phyloP scores from a whole-genome alignment of 2,329 filamentous ascomycete genomes.

The Clarireedia sp. region DNA sequence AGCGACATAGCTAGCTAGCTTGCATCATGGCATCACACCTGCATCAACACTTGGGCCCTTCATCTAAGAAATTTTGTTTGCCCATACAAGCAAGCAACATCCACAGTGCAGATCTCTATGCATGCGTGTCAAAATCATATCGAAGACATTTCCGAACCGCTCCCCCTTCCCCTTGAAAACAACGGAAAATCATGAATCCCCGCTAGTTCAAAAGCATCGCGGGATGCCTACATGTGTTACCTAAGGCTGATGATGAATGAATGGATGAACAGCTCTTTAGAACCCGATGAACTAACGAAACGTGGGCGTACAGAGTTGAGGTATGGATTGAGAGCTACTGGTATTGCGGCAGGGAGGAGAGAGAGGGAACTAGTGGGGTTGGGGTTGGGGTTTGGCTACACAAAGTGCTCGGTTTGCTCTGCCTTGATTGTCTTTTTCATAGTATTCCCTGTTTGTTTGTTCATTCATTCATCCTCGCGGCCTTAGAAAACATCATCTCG shows the following conservation, averaged over 20 bases:
- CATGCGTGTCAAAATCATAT: conserved; percentile 5
- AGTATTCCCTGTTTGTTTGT: no score
- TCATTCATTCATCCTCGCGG: neutral
- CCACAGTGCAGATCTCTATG: conserved; percentile 3
- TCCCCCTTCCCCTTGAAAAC: neutral
- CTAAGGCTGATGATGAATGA: neutral
- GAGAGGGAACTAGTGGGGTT: neutral
- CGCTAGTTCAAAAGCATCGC: neutral
- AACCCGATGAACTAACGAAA: neutral
- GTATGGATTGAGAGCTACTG: neutral
- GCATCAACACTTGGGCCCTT: neutral
- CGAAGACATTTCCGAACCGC: neutral
- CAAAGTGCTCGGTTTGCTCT: neutral
- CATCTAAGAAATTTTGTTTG: neutral
- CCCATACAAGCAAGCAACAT: neutral
- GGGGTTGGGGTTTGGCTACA: neutral
- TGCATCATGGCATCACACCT: neutral
- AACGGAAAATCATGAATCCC: neutral
- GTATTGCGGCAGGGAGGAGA: no score
- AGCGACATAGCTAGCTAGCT: neutral
- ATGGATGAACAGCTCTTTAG: neutral
- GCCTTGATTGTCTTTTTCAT: neutral
- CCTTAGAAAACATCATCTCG: neutral
- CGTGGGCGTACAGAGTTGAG: neutral
- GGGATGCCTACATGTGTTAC: neutral